Evolutionary conservation across 2,329 filamentous ascomycete genomes (phyloP).

Genomic region (Monilinia laxa): DNA sequence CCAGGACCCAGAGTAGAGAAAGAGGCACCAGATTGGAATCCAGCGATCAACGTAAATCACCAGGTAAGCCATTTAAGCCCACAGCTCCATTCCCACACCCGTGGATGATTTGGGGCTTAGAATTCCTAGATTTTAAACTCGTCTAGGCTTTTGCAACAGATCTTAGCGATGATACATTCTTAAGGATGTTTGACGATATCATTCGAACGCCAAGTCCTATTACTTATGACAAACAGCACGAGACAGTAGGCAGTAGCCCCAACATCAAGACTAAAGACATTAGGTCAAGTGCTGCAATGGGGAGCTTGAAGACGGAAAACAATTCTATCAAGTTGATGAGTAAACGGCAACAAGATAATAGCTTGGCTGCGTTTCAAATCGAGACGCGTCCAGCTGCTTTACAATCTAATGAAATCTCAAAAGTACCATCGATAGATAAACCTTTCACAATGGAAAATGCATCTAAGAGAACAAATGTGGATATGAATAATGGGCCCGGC

Average conservation of each 20-base stretch:
- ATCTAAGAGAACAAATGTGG: neutral
- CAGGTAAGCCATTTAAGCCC: neutral
- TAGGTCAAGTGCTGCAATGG: neutral
- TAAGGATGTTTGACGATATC: slow-evolving; percentile 2
- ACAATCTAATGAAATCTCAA: neutral
- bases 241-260: too few relatives aligned
- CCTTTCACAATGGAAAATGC: neutral
- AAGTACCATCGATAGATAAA: neutral
- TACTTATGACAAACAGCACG: neutral
- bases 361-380: neutral
- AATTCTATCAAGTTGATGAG: neutral
- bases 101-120: neutral
- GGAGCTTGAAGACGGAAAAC: too few relatives aligned
- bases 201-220: neutral
- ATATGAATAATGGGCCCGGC: neutral
- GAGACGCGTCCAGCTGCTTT: neutral
- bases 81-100: neutral
- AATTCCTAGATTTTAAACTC: neutral
- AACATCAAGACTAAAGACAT: too few relatives aligned
- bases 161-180: neutral
- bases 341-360: neutral
- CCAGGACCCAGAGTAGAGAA: neutral
- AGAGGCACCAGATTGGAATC: neutral
- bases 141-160: neutral
- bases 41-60: neutral